Evolutionary conservation across 2,329 filamentous ascomycete species (phyloP), one percentile per base, ranked within the genome.

Genomic region (Pyrenophora seminiperda): DNA sequence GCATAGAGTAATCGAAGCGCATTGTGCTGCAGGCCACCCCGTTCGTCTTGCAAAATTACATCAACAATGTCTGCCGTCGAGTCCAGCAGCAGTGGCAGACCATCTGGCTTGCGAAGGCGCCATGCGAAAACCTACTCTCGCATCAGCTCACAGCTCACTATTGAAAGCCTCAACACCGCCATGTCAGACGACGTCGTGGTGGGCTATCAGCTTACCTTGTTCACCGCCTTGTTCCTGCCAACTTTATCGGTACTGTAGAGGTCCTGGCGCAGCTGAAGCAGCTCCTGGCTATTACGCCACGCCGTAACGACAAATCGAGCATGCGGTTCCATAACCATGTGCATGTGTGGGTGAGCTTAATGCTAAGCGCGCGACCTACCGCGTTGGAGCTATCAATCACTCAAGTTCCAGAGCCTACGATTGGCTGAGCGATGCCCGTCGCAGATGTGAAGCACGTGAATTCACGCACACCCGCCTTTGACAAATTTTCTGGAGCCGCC

Each of bases 21-120:
- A 73, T 88, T 86, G 41, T 77, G 76, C 36, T 77, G 77, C 33
- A 79, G 75, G 33, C 66, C 46, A 33, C 70, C 46, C 32, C 67
- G 67, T 54, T 78, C 77, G 74, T 91, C 88, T 65, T 84, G 83
- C 42, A 91, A 74, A 15, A 86, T 75, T 20, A 88, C 88, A 53
- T 88, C 84, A 59, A 83, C 83, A 51, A 94, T 77, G 55, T 91
- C 81, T 2, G 87, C 87, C 33, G 89, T 92, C 29, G 87, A 89
- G 74, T 93, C 89, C 45, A 93, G 82, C 73, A 91, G 80, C 75
- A 93, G 87, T 46, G 90, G 89, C 54, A 91, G 47, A 13, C 55
- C 55, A 31, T 69, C 66, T n/a, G 55, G 47, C 41, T 67, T 66
- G 15, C 69, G 59, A 17, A 57, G 39, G 37, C 66, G 56, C 70